A percentile compares a stretch with the other conserved stretches of the same genome.
Evolutionary conservation across 1,284 basidiomycete genomes (phyloP).

Genomic region (Melampsora americana): DNA sequence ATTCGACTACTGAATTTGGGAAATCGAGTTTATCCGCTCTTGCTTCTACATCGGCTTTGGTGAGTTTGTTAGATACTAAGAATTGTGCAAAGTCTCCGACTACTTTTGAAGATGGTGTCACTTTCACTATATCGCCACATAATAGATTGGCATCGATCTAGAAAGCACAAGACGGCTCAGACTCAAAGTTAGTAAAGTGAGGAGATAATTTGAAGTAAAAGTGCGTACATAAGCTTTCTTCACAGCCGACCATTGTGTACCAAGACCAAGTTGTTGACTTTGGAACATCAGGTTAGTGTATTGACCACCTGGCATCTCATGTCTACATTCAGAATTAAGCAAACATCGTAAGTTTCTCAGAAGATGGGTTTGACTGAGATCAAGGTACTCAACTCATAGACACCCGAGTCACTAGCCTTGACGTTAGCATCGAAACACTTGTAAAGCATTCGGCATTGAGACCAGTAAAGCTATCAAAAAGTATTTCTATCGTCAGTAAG

Average conservation of each 20-base stretch:
- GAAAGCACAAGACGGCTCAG: not conserved
- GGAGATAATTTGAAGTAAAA: not conserved
- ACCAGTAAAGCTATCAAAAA: slow-evolving; percentile 72
- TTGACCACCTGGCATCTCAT: slow-evolving; percentile 96
- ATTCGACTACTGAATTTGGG: slow-evolving; percentile 65
- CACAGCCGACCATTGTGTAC: slow-evolving; percentile 93
- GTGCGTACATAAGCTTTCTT: slow-evolving; percentile 78
- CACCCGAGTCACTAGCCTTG: slow-evolving; percentile 66
- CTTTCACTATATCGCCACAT: slow-evolving; percentile 99
- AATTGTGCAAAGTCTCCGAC: slow-evolving; percentile 96
- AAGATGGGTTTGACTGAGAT: not conserved
- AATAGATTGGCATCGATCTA: slow-evolving; percentile 56
- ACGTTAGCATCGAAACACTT: slow-evolving; percentile 98
- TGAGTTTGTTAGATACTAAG: slow-evolving; percentile 93
- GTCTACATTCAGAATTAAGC: slow-evolving; percentile 95
- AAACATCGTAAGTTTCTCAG: slow-evolving; percentile 11
- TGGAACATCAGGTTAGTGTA: slow-evolving; percentile 73
- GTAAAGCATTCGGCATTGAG: slow-evolving; percentile 92
- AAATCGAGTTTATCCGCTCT: slow-evolving; percentile 89
- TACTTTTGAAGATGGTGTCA: slow-evolving; percentile 98
- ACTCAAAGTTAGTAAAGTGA: not conserved
- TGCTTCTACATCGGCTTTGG: slow-evolving; percentile 78
- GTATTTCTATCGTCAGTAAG: not conserved
- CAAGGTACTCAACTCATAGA: slow-evolving; percentile 35
- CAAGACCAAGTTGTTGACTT: slow-evolving; percentile 92